Evolutionary conservation across 768 basidiomycete genomes (phyloP), one percentile per base, ranked within the genome.

Genomic region (Cystobasidium tubakii): DNA sequence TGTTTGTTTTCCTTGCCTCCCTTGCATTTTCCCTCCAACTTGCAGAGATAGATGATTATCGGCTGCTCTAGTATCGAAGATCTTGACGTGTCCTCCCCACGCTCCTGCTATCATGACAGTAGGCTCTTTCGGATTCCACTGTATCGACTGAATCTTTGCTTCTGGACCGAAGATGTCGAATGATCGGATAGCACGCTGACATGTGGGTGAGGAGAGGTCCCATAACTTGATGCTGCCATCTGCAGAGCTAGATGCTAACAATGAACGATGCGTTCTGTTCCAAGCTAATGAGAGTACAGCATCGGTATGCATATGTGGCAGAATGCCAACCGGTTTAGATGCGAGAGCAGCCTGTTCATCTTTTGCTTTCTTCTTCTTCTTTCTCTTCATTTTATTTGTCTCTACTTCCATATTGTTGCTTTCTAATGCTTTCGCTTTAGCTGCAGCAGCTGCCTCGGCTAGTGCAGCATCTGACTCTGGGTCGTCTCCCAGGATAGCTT

Each of bases 191-290:
- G 94, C 94, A 85, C 87, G 74, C 79, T 77, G 84, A 79, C 73
- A 82, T 79, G 66, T 86, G 83, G 85, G 76, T 81, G 91, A 85
- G 44, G 85, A 88, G 67, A 99, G 84, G 83, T 99, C 96, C 96
- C 95, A 99, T 31, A 99, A 83, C 82, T 99, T 99, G 75, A 99
- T 92, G 0, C 95, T 98, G 66, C 87, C 86, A 82, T 99, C 96
- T 1, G 96, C 95, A 67, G 90, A 91, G 1, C 91, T 90, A 60
- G 90, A 92, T 0, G 95, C 91, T 6, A 99, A 85, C 62, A 98
- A 84, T 78, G 94, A 91, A n/a, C 92, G 85, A 79, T 95, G 91
- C 1, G 85, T 83, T 71, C 85, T 88, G 79, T 97, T 98, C 95
- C 96, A 98, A 66, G 90, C 90, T 53, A 98, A 86, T 0, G 87